Conservation (phyloP, 2,329 filamentous ascomycete genomes). For the Diaporthe destruens region DNA sequence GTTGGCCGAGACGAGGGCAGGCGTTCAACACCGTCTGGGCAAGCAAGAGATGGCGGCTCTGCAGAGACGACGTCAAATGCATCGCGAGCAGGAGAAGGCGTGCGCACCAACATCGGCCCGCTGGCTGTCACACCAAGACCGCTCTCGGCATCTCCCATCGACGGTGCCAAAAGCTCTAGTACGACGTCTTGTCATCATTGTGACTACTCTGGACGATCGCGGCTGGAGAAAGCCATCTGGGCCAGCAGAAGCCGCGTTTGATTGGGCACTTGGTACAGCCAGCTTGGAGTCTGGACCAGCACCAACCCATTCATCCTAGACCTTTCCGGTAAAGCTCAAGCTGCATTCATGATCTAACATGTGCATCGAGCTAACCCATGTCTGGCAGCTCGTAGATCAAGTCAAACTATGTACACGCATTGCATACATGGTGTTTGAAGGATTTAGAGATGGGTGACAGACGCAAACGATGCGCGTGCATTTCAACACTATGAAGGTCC, state of each 20-base stretch:
- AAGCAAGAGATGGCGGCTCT: not conserved
- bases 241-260: no score
- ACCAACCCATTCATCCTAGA: not conserved
- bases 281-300: not conserved
- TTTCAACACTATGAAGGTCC: not conserved
- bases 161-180: not conserved
- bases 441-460: not conserved
- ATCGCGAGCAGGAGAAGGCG: not conserved
- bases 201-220: not conserved
- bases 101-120: constrained; percentile 29
- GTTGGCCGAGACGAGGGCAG: no score
- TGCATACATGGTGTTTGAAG: no score
- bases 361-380: not conserved
- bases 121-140: constrained; percentile 1
- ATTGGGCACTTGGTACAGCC: not conserved
- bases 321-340: not conserved
- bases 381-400: not conserved
- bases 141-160: not conserved
- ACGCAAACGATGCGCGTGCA: not conserved
- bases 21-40: no score
- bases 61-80: not conserved
- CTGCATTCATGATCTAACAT: not conserved
- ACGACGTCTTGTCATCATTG: constrained; percentile 23
- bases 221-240: no score
- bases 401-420: no score